Conservation (phyloP, 208 protist genomes). For the Trypanosoma scelopori region DNA sequence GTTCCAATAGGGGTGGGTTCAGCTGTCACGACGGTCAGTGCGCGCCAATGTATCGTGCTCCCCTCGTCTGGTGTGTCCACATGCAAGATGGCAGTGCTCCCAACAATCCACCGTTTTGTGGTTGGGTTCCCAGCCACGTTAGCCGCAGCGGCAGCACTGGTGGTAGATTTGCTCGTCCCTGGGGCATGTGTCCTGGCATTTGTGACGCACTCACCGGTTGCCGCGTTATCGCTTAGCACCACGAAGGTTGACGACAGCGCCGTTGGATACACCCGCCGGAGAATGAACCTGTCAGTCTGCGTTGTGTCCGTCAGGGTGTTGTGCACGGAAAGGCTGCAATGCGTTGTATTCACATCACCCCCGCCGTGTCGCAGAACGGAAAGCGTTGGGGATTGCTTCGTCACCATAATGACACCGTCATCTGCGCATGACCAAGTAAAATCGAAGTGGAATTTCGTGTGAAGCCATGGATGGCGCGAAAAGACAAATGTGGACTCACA, state of each 20-base stretch:
- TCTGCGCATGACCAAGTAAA: slow-evolving; percentile 63
- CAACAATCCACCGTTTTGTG: slow-evolving; percentile 44
- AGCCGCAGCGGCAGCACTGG: not conserved
- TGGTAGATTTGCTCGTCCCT: not conserved
- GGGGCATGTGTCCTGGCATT: not conserved
- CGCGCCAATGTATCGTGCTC: slow-evolving; percentile 36
- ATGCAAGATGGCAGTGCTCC: slow-evolving; percentile 65
- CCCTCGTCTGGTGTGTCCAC: slow-evolving; percentile 43
- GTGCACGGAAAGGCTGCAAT: slow-evolving; percentile 57
- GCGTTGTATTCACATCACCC: slow-evolving; percentile 31
- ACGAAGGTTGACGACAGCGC: slow-evolving; percentile 35
- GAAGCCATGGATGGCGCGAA: slow-evolving; percentile 68
- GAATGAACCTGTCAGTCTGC: slow-evolving; percentile 53
- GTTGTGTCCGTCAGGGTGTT: slow-evolving; percentile 69
- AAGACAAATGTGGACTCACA: slow-evolving; percentile 69
- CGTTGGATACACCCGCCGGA: slow-evolving; percentile 68
- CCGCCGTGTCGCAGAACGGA: slow-evolving; percentile 50
- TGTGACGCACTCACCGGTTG: slow-evolving; percentile 9
- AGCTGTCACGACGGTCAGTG: slow-evolving; percentile 38
- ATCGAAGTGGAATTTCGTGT: slow-evolving; percentile 62
- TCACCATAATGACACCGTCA: slow-evolving; percentile 28
- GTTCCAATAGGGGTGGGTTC: slow-evolving; percentile 33
- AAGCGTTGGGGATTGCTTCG: slow-evolving; percentile 47
- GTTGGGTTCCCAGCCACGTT: not conserved
- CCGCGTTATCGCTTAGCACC: slow-evolving; percentile 66